Conservation (phyloP, 805 yeast species). For the Monosporozyma yasuniensis region DNA sequence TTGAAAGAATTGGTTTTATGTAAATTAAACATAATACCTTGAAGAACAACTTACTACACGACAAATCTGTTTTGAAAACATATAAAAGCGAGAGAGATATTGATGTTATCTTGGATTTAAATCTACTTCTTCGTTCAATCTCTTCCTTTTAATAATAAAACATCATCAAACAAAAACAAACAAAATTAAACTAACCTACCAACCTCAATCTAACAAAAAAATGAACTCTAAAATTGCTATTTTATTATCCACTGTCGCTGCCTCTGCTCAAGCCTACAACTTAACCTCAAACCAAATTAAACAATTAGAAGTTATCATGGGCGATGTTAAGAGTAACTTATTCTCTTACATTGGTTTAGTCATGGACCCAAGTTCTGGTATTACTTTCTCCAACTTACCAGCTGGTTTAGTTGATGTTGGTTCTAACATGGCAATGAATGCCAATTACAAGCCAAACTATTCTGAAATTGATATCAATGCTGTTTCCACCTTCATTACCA, state of each 20-base stretch:
- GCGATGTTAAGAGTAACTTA: constrained; percentile 10
- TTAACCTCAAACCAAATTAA: constrained; percentile 6
- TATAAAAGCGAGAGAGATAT: too few relatives aligned
- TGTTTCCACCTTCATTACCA: constrained; percentile 22
- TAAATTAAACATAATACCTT: too few relatives aligned
- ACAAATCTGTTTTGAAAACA: too few relatives aligned
- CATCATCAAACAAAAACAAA: too few relatives aligned
- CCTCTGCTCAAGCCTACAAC: constrained; percentile 11
- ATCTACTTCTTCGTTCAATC: too few relatives aligned
- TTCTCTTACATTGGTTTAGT: constrained; percentile 9
- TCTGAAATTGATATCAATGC: constrained; percentile 21
- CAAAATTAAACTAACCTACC: too few relatives aligned
- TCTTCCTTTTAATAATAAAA: too few relatives aligned
- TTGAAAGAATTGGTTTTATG: too few relatives aligned
- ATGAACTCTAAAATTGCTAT: constrained; percentile 10
- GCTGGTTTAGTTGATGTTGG: constrained; percentile 14
- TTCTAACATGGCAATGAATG: constrained; percentile 23
- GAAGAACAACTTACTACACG: too few relatives aligned
- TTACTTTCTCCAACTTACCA: constrained; percentile 9
- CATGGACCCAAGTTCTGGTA: constrained; percentile 6
- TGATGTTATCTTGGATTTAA: too few relatives aligned
- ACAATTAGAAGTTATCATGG: constrained; percentile 11
- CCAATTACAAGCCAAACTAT: constrained; percentile 29
- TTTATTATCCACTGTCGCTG: constrained; percentile 9
- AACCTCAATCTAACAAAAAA: not conserved